Base-by-base conservation (phyloP, 1,284 basidiomycete genomes). In the Polyporus tsugae region DNA sequence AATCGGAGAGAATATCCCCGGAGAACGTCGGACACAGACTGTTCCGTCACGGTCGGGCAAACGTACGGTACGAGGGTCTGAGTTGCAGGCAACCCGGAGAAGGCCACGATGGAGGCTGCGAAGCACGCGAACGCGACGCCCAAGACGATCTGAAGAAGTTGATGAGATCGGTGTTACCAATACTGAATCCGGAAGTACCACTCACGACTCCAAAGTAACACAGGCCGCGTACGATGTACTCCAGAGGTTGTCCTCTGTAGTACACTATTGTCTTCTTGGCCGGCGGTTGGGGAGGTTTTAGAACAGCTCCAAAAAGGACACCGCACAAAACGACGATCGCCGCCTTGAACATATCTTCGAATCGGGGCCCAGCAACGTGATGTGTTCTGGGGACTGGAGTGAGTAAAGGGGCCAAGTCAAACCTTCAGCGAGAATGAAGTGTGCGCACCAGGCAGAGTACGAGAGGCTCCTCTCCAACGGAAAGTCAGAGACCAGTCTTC, bases 1-100 rank as follows among this genome's bases (percentile, higher is more conserved):
- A 77, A 70, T 5, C 72, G 46, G 7, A 68, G 66, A 0, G 72
- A 72, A 15, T 42, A 58, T 6, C n/a, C 41, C 2, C 35, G 19
- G 19, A 66, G 65, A 4, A 55, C 13, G 5, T n/a, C 17, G 1
- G 61, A 39, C 2, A 33, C 25, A 11, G 33, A 29, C 4, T n/a
- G 7, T 3, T 55, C 60, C 3, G n/a, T n/a, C n/a, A n/a, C n/a
- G n/a, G 53, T 39, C 6, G 65, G 65, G 39, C 65, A 66, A 17
- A 66, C 41, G 22, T 59, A 59, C 7, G 65, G 60, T 4, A 66
- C 6, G 35, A 62, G 6, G 4, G 35, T 17, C n/a, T 53, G 33
- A 11, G 58, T 13, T 2, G 6, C 11, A 11, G 58, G 44, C 0
- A 35, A n/a, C 19, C 2, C 25, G 19, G 46, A 49, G n/a, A 44